These are phyloP conservation scores for Lachancea thermotolerans DNA, from an alignment of 805 yeast species.

Conservation along the genomic window DNA sequence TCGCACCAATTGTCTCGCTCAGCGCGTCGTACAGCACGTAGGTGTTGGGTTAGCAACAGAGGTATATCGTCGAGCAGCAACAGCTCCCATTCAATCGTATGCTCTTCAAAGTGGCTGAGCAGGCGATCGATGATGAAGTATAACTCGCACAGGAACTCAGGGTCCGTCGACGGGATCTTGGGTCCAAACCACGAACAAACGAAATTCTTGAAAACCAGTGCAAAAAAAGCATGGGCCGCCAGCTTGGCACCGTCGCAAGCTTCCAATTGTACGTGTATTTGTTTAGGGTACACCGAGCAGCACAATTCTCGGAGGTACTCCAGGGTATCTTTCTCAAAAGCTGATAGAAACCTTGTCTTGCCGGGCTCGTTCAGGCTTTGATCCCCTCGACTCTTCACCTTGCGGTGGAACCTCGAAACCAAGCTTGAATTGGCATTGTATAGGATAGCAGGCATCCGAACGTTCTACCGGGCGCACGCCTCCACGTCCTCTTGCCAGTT, in stretches of 20 bases:
- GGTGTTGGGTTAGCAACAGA: constrained; percentile 19
- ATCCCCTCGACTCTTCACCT: constrained; percentile 8
- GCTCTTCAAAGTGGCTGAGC: not conserved
- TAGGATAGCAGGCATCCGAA: constrained; percentile 20
- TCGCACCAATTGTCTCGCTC: too few species aligned
- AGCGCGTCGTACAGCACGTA: not conserved
- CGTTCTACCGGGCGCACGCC: not conserved
- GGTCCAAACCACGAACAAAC: constrained; percentile 28
- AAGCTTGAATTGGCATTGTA: constrained; percentile 28
- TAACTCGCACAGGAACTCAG: constrained; percentile 13
- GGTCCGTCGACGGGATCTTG: constrained; percentile 25
- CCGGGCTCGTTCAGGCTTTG: not conserved
- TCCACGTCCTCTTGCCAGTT: not conserved
- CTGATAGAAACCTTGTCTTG: constrained; percentile 18
- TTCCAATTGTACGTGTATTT: constrained; percentile 13
- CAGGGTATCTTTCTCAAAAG: constrained; percentile 16
- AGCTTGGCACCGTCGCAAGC: constrained; percentile 9
- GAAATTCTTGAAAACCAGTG: constrained; percentile 24
- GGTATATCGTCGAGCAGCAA: constrained; percentile 25
- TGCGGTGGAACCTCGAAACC: constrained; percentile 24
- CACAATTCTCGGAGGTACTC: constrained; percentile 24
- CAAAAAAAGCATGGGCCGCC: constrained; percentile 20
- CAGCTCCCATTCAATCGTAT: constrained; percentile 10
- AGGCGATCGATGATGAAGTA: not conserved
- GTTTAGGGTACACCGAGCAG: constrained; percentile 19